These are phyloP conservation scores for Cenchrus fungigraminus DNA, from an alignment of 176 grass and related monocot genomes.

Conservation along the genomic window DNA sequence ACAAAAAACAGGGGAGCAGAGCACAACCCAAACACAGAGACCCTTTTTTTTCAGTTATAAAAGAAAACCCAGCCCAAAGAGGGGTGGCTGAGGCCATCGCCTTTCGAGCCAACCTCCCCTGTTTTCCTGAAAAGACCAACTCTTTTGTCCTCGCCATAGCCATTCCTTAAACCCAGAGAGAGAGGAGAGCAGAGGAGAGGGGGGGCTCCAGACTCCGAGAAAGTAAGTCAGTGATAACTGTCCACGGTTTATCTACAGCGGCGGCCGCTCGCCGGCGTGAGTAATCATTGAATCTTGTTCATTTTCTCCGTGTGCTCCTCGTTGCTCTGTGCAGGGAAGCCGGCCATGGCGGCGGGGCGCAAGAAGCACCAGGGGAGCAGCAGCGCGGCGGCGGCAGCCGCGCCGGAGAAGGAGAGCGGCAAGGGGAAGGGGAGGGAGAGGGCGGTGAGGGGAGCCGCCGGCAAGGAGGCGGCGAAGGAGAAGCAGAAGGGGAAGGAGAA, in stretches of 20 bases:
- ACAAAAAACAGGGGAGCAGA: too few relatives aligned
- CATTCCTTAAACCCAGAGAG: constrained; percentile 13
- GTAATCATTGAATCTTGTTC: neutral
- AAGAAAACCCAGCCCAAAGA: neutral
- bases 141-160: neutral
- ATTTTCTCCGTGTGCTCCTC: neutral
- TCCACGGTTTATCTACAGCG: neutral
- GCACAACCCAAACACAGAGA: neutral
- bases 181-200: neutral
- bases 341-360: neutral
- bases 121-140: constrained; percentile 4
- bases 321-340: neutral
- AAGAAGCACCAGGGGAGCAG: neutral
- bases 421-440: neutral
- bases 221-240: neutral
- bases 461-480: neutral
- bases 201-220: neutral
- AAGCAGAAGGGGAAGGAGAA: neutral
- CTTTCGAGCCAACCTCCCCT: neutral
- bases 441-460: neutral
- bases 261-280: neutral
- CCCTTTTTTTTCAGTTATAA: neutral
- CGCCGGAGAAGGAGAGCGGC: neutral
- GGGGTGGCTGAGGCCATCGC: neutral
- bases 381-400: neutral